Evolutionary conservation across 2,329 filamentous ascomycete species (phyloP).

Genomic region (Didymella arachidicola): DNA sequence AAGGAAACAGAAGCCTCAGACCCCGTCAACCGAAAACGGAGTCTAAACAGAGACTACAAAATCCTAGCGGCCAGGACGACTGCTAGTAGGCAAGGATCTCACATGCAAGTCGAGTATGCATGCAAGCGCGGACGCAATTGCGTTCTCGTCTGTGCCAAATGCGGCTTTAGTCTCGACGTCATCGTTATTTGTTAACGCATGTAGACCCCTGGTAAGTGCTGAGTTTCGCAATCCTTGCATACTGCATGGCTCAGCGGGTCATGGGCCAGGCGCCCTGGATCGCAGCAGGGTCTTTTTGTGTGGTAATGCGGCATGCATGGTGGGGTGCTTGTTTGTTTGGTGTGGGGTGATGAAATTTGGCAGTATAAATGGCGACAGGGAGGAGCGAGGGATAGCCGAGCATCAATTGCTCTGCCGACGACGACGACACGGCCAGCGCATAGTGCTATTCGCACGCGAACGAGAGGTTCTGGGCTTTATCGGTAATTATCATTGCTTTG

Average conservation of each 20-base stretch:
- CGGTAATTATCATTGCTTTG: neutral
- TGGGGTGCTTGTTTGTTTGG: conserved; percentile 26
- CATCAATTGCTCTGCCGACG: neutral
- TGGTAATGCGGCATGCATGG: conserved; percentile 19
- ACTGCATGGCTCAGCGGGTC: conserved; percentile 13
- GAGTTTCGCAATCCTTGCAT: conserved; percentile 14
- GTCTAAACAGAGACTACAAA: conserved; percentile 5
- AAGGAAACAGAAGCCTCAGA: conserved; percentile 18
- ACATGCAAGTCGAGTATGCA: conserved; percentile 19
- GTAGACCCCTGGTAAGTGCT: conserved; percentile 23
- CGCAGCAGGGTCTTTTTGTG: conserved; percentile 5
- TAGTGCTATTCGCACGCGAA: neutral
- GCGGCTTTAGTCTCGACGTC: conserved; percentile 42
- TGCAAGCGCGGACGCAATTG: conserved; percentile 24
- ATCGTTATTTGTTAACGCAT: conserved; percentile 33
- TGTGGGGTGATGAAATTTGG: conserved; percentile 8
- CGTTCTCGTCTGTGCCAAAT: conserved; percentile 22
- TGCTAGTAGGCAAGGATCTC: conserved; percentile 18
- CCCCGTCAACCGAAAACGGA: conserved; percentile 9
- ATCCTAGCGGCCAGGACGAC: conserved; percentile 24
- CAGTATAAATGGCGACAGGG: neutral
- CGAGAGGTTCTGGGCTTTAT: neutral
- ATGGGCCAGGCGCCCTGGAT: conserved; percentile 1
- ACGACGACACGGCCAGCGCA: neutral
- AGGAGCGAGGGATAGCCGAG: conserved; percentile 1